Percentiles rank a stretch among this genome's conserved stretches.
These are phyloP conservation scores for Neurospora sp. DNA, from an alignment of 495 filamentous ascomycete genomes.

Conservation along the genomic window DNA sequence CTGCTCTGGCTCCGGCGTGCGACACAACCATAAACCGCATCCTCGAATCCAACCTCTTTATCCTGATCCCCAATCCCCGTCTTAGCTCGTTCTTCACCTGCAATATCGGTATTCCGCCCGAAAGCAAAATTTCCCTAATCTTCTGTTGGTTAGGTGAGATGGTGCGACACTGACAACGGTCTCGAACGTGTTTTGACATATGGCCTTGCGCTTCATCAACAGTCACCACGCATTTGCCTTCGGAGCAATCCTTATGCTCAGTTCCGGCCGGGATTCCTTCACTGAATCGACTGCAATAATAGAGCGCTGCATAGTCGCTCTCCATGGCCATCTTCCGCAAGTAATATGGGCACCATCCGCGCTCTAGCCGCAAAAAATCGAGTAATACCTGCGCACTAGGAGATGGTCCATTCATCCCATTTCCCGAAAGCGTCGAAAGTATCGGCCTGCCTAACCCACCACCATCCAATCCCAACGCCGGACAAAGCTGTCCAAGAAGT, in stretches of 20 bases:
- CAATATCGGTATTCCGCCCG: constrained; percentile 13
- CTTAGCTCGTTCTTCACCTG: constrained; percentile 1
- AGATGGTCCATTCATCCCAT: background rate
- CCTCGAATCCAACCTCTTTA: constrained; percentile 6
- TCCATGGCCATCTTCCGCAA: constrained; percentile 8
- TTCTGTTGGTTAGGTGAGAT: constrained; percentile 8
- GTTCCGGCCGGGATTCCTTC: constrained; percentile 1
- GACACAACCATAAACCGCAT: constrained; percentile 13
- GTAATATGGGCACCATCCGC: constrained; percentile 16
- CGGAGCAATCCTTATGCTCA: constrained; percentile 9
- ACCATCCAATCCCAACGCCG: background rate
- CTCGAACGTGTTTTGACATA: constrained; percentile 11
- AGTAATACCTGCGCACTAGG: constrained; percentile 15
- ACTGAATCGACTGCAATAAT: constrained; percentile 16
- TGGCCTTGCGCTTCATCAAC: constrained; percentile 13
- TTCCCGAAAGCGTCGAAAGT: background rate
- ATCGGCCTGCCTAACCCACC: background rate
- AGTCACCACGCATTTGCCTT: constrained; percentile 12
- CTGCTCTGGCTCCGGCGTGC: constrained; percentile 11
- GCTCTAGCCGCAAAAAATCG: constrained; percentile 10
- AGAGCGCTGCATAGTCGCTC: constrained; percentile 12
- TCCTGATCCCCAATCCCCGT: constrained; percentile 4
- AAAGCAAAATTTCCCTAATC: constrained; percentile 11
- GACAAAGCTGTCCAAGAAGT: constrained; percentile 7
- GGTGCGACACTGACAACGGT: constrained; percentile 11